Percentiles rank a stretch among this genome's conserved stretches.
phyloP scores from a whole-genome alignment of 73 alveolate species.

The Tetrahymena malaccensis region DNA sequence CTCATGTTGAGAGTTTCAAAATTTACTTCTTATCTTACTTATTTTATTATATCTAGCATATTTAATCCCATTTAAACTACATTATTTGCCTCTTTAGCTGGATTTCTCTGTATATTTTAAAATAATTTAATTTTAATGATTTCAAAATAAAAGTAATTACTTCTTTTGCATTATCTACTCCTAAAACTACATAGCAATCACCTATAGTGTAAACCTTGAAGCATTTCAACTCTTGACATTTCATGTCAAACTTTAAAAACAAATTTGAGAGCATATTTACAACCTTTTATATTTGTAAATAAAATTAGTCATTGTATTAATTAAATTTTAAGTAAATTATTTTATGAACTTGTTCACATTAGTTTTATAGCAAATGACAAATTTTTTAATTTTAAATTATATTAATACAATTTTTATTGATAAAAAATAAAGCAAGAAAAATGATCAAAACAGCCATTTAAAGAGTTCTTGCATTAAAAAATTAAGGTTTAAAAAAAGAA shows the following conservation, averaged over 20 bases:
- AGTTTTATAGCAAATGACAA: neutral
- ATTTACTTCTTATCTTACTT: constrained; percentile 21
- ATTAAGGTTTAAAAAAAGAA: no score
- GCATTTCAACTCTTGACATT: constrained; percentile 18
- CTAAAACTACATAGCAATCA: constrained; percentile 43
- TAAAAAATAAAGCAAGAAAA: no score
- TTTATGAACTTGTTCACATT: no score
- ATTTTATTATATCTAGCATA: constrained; percentile 28
- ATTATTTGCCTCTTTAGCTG: constrained; percentile 38
- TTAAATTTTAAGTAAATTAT: no score
- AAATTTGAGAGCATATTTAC: constrained; percentile 16
- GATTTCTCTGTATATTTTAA: constrained; percentile 12
- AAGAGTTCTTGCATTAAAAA: no score
- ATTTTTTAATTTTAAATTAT: no score
- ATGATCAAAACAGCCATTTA: no score
- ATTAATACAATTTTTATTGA: no score
- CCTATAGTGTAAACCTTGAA: constrained; percentile 41
- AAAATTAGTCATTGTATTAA: no score
- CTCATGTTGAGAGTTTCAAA: constrained; percentile 32
- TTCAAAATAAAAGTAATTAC: neutral
- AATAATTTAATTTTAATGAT: neutral
- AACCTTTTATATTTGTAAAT: constrained; percentile 7
- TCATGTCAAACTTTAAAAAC: constrained; percentile 24
- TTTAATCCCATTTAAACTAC: constrained; percentile 26
- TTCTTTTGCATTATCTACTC: constrained; percentile 17